Conservation (phyloP, 441 rosid species). For the Eutrema salsugineum region DNA sequence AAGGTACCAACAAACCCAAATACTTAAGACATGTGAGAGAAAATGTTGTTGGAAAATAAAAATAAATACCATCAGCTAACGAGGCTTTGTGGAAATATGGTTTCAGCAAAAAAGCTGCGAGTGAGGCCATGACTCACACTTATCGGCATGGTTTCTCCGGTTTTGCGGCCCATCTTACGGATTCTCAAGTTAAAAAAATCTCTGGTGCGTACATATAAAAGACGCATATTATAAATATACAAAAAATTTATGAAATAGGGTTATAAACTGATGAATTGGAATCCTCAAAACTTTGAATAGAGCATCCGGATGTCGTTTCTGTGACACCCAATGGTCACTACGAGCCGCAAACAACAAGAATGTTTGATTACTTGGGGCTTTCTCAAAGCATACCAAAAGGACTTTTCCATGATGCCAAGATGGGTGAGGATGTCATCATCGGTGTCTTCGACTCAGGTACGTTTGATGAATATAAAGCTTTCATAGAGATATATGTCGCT, state of each 20-base stretch:
- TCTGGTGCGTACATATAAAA: constrained; percentile 9
- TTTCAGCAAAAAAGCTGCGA: constrained; percentile 48
- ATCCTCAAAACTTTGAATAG: constrained; percentile 26
- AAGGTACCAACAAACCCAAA: constrained; percentile 30
- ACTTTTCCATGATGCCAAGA: constrained; percentile 39
- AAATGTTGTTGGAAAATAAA: background rate
- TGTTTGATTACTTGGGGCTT: constrained; percentile 66
- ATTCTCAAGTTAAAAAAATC: constrained; percentile 42
- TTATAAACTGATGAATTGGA: background rate
- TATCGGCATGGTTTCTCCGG: constrained; percentile 71
- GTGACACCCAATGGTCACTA: constrained; percentile 44
- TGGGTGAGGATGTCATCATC: constrained; percentile 65
- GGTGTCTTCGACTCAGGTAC: constrained; percentile 58
- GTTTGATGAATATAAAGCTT: background rate
- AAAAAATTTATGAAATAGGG: background rate
- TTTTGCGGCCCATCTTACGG: constrained; percentile 62
- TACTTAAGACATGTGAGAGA: background rate
- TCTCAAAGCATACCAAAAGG: constrained; percentile 33
- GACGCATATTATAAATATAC: background rate
- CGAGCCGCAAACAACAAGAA: constrained; percentile 57
- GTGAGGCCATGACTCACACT: constrained; percentile 46
- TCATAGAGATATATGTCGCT: background rate
- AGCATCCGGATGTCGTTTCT: constrained; percentile 51
- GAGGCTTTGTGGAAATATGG: background rate
- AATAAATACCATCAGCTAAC: background rate